Evolutionary conservation across 306 rosid species (phyloP), one percentile per base, ranked within the genome.

Genomic region (Senna siamea): DNA sequence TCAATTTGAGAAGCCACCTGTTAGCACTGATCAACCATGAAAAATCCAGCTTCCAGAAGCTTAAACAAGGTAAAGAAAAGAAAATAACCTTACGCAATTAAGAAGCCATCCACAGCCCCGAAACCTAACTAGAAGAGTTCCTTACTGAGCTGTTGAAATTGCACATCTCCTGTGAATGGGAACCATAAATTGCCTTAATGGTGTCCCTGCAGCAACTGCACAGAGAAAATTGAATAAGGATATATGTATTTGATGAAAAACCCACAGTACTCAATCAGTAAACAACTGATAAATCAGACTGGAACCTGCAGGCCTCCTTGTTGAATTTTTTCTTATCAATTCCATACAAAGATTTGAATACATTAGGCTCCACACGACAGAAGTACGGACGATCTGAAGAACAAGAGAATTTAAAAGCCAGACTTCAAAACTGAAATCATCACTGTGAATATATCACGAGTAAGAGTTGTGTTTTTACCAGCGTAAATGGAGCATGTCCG

Each of bases 251-350:
- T n/a, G n/a, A n/a, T 56, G 69, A 80, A 79, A 68, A 73, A 34
- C 43, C 79, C 50, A 69, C 50, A 34, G 14, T 17, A 3, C 3
- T 3, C 1, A 12, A 6, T 15, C 60, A 55, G n/a, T n/a, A 34
- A 53, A 15, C 7, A 46, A 52, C 38, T 9, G 64, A 56, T 72
- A 44, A 60, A 15, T 52, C 9, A 66, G 58, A 15, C 18, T 30
- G 50, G n/a, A 60, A 93, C 98, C 98, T 91, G 96, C 98, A 91
- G 0, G 98, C 96, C 43, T 90, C 93, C 77, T 82, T 83, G 83
- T 93, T 83, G 84, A 93, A 89, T 38, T 79, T 84, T 83, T 87
- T 88, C 82, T 84, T 69, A 54, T 76, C 72, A 59, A 91, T 80
- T 56, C 93, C 92, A 70, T 77, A 91, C 78, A 93, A 77, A 18